Evolutionary conservation across 1,284 basidiomycete species (phyloP).

Genomic region (Xerocomus amazonicus): DNA sequence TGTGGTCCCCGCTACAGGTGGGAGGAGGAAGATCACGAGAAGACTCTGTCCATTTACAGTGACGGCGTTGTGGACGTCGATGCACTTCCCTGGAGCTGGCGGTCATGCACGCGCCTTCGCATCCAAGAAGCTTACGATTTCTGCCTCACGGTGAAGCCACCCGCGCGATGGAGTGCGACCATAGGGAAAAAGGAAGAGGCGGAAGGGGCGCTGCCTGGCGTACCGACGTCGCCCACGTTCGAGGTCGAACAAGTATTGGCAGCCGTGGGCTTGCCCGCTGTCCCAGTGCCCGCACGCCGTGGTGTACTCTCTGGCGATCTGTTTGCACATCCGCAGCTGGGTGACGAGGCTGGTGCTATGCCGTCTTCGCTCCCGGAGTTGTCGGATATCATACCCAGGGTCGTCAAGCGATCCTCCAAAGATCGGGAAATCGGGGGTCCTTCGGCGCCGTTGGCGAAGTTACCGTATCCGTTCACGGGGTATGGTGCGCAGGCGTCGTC

Average conservation of each 20-base stretch:
- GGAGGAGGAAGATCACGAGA: conserved; percentile 74
- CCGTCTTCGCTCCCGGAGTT: conserved; percentile 34
- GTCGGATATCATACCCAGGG: conserved; percentile 43
- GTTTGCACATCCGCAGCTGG: conserved; percentile 49
- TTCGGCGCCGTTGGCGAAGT: conserved; percentile 38
- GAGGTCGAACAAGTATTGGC: conserved; percentile 69
- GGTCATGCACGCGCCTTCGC: conserved; percentile 62
- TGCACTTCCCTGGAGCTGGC: conserved; percentile 71
- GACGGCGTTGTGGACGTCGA: conserved; percentile 47
- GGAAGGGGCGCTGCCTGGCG: conserved; percentile 28
- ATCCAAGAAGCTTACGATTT: conserved; percentile 79
- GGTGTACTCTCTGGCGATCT: conserved; percentile 57
- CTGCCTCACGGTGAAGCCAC: conserved; percentile 55
- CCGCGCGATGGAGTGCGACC: conserved; percentile 31
- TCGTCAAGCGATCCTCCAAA: conserved; percentile 38
- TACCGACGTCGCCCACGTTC: conserved; percentile 35
- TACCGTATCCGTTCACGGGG: conserved; percentile 63
- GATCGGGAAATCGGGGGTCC: conserved; percentile 35
- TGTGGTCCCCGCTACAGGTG: conserved; percentile 77
- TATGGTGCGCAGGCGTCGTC: conserved; percentile 55
- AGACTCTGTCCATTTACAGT: conserved; percentile 47
- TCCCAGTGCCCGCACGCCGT: conserved; percentile 49
- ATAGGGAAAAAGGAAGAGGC: conserved; percentile 36
- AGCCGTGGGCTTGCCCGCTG: conserved; percentile 58
- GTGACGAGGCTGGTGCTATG: conserved; percentile 19